Conservation (phyloP, 331 rosid species). For the Malus hybrid region DNA sequence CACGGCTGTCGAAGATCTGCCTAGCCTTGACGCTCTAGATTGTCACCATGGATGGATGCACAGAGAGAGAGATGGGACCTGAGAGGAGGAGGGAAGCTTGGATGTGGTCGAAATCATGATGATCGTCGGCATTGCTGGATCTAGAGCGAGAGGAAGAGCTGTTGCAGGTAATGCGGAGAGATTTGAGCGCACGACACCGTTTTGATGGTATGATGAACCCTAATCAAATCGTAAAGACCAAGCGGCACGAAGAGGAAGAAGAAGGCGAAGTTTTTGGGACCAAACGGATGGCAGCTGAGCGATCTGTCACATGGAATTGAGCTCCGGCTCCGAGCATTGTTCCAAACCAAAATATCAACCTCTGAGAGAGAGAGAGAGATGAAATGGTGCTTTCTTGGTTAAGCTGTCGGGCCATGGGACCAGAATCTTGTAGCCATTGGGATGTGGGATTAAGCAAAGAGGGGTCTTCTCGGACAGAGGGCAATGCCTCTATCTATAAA, state of each 20-base stretch:
- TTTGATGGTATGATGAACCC: constrained; percentile 11
- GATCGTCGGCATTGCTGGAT: constrained; percentile 40
- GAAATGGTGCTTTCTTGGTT: too few species aligned
- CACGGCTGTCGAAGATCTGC: too few species aligned
- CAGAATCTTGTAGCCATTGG: too few species aligned
- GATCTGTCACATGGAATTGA: constrained; percentile 35
- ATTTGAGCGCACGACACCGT: constrained; percentile 28
- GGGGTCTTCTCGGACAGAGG: too few species aligned
- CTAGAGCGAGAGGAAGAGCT: constrained; percentile 31
- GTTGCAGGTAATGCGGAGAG: constrained; percentile 42
- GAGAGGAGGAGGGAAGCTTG: constrained; percentile 87
- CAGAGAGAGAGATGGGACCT: constrained; percentile 35
- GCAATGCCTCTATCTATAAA: too few species aligned
- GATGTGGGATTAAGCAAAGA: too few species aligned
- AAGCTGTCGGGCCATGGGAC: too few species aligned
- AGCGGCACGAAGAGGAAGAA: constrained; percentile 24
- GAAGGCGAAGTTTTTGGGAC: constrained; percentile 13
- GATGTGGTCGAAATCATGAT: constrained; percentile 43
- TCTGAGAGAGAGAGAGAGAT: background rate
- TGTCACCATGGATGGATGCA: too few species aligned
- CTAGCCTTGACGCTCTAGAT: too few species aligned
- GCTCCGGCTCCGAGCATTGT: constrained; percentile 51
- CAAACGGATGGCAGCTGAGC: constrained; percentile 24
- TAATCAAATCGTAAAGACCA: constrained; percentile 22
- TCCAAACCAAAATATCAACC: background rate